Percentiles rank a stretch among this genome's conserved stretches.
Conservation (phyloP, 441 rosid species). For the Adansonia gregorii region DNA sequence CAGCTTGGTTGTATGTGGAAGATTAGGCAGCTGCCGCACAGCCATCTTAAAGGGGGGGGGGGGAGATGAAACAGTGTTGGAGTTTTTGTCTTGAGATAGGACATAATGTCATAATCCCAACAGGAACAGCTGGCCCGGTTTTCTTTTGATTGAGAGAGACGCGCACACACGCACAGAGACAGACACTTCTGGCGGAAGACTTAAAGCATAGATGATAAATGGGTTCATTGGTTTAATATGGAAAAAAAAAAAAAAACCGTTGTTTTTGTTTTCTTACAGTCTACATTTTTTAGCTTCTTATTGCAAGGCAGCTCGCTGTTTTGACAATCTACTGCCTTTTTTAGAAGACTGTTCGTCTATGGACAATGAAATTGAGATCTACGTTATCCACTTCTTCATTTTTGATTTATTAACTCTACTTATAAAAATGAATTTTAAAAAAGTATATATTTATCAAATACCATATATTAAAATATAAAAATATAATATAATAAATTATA, state of each 20-base stretch:
- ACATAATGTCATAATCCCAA: conserved; percentile 17
- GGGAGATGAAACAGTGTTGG: neutral
- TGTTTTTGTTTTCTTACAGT: neutral
- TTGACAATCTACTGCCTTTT: neutral
- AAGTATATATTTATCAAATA: no score
- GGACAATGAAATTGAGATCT: neutral
- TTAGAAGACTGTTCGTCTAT: neutral
- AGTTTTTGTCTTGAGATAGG: neutral
- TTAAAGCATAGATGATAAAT: neutral
- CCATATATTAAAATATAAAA: no score
- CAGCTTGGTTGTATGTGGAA: neutral
- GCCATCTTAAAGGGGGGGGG: no score
- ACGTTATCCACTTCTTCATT: no score
- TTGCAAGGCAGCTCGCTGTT: neutral
- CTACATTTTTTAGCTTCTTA: neutral
- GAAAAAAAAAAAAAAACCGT: conserved; percentile 2
- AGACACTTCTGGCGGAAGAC: neutral
- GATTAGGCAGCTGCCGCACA: conserved; percentile 5
- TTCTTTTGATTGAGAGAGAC: neutral
- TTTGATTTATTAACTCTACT: no score
- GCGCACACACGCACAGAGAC: neutral
- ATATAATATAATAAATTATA: no score
- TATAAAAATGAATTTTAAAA: no score
- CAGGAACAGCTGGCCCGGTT: conserved; percentile 24
- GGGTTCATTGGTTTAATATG: neutral